phyloP scores from a whole-genome alignment of 2,329 filamentous ascomycete species.

The Colletotrichum orbiculare region DNA sequence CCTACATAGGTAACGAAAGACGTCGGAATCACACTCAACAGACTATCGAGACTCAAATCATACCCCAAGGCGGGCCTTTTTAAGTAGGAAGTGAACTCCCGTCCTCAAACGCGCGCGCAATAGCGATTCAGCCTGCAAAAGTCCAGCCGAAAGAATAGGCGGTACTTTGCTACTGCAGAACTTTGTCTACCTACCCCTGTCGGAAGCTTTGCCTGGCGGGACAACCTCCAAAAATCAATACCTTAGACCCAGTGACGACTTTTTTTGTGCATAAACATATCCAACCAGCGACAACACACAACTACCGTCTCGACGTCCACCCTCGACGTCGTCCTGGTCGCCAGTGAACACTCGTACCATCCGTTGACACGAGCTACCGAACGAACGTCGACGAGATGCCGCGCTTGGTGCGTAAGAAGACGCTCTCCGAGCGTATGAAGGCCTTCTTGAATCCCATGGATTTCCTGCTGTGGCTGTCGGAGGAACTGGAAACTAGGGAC shows the following conservation, averaged over 20 bases:
- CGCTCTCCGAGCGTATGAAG: conserved; percentile 83
- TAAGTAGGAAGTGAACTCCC: too few species aligned
- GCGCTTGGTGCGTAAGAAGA: conserved; percentile 85
- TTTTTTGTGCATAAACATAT: conserved; percentile 34
- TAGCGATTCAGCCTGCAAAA: too few species aligned
- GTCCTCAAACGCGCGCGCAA: too few species aligned
- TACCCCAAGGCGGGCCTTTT: too few species aligned
- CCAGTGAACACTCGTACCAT: neutral
- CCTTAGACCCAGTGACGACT: conserved; percentile 22
- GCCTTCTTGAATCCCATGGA: conserved; percentile 88
- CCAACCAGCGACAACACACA: conserved; percentile 19
- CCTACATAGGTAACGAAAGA: neutral
- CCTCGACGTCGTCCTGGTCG: neutral
- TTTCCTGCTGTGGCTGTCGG: conserved; percentile 88
- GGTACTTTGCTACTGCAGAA: neutral
- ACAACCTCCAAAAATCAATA: conserved; percentile 35
- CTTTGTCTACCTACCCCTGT: conserved; percentile 23
- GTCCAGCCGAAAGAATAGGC: too few species aligned
- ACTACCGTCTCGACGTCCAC: conserved; percentile 1
- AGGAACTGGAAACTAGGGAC: conserved; percentile 91
- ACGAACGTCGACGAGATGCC: conserved; percentile 59
- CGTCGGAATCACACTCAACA: too few species aligned
- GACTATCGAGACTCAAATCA: too few species aligned
- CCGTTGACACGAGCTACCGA: neutral
- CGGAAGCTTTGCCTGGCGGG: conserved; percentile 25